Evolutionary conservation across 1,284 basidiomycete species (phyloP), one percentile per base, ranked within the genome.

Genomic region (Fomitopsis betulina): DNA sequence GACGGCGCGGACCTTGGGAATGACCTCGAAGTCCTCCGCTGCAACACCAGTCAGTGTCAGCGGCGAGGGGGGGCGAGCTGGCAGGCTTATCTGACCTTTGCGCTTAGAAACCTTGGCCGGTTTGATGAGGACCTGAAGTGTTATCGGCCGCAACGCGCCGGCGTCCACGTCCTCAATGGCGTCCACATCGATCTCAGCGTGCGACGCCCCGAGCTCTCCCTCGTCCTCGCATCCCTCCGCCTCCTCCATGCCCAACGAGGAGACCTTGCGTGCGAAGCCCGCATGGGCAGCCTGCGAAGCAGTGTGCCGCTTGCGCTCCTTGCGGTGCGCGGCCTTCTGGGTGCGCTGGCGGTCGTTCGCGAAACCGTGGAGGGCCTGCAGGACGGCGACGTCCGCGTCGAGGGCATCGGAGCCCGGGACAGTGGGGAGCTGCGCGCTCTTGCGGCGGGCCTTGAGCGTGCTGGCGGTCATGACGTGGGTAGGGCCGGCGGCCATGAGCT

Each of bases 11-110:
- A 80, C 67, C 43, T 71, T 73, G 5, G 81, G 79, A 15, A 85
- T 70, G 23, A 84, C 63, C 69, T 84, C 83, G 62, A 82, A 85
- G 60, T 83, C 82, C 38, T 64, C 67, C 27, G 66, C 68, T 71
- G 58, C 45, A 27, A 25, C 19, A 23, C 42, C 30, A 15, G 47
- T 23, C 13, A 45, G 27, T 21, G 40, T 47, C 43, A 23, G 33
- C 53, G n/a, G 58, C 58, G 56, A 53, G 13, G 38, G 7, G 32
- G 40, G 13, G 7, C 7, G 30, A 13, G 53, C 19, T 38, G n/a
- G 27, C 43, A 33, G 19, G 42, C 53, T 38, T 25, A 37, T 49
- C 68, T 64, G 69, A 75, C 76, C 72, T 61, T 68, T 70, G 63
- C 67, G 65, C 69, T 78, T 79, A 59, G 75, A 73, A 55, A 73